These are phyloP conservation scores for Hypomontagnella monticulosa DNA, from an alignment of 495 filamentous ascomycete genomes.

Conservation along the genomic window DNA sequence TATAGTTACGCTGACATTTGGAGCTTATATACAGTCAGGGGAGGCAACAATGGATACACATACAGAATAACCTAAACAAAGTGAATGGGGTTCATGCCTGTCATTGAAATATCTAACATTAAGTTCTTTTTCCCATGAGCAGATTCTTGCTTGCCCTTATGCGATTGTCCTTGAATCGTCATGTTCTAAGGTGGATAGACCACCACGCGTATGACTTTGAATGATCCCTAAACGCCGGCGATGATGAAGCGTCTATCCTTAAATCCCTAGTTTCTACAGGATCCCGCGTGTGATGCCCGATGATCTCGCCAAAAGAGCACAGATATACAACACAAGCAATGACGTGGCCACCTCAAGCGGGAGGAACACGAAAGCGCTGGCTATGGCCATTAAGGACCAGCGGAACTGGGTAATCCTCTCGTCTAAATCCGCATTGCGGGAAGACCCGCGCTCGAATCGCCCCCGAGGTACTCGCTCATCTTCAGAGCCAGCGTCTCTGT, in stretches of 20 bases:
- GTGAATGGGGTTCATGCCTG: conserved; percentile 24
- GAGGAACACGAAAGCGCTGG: conserved; percentile 40
- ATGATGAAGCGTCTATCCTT: conserved; percentile 46
- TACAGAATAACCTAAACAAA: not conserved
- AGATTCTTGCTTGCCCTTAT: conserved; percentile 24
- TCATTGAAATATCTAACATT: conserved; percentile 37
- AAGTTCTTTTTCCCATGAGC: conserved; percentile 22
- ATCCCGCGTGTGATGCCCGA: conserved; percentile 43
- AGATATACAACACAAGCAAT: conserved; percentile 47
- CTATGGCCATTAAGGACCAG: conserved; percentile 41
- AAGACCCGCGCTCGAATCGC: conserved; percentile 36
- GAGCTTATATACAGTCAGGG: not conserved
- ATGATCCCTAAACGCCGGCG: conserved; percentile 42
- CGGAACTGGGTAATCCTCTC: conserved; percentile 39
- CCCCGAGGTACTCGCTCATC: conserved; percentile 18
- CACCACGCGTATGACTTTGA: conserved; percentile 36
- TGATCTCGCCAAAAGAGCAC: conserved; percentile 39
- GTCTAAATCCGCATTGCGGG: conserved; percentile 43
- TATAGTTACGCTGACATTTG: not conserved
- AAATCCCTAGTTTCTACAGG: conserved; percentile 38
- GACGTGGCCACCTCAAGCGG: conserved; percentile 41
- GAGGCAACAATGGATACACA: not conserved
- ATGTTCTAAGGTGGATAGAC: conserved; percentile 21
- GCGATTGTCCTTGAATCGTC: conserved; percentile 12
- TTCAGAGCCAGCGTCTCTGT: conserved; percentile 16